These are phyloP conservation scores for Dimocarpus longan DNA, from an alignment of 345 rosid species.

Conservation along the genomic window DNA sequence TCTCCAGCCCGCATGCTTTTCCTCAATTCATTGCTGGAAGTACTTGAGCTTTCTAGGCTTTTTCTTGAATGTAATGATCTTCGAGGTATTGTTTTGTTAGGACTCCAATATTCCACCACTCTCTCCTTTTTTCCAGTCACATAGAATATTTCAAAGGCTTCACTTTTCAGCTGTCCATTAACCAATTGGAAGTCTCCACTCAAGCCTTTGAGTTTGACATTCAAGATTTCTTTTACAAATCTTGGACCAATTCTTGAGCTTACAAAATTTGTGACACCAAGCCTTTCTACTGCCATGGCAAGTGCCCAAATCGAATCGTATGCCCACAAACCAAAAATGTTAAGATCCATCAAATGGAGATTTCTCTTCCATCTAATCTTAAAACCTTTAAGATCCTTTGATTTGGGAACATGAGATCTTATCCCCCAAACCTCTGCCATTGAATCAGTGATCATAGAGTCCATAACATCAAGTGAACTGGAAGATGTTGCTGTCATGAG, in stretches of 20 bases:
- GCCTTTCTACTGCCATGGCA: conserved; percentile 16
- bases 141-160: conserved; percentile 49
- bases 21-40: too few species aligned
- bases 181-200: conserved; percentile 41
- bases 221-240: conserved; percentile 23
- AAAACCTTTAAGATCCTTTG: neutral
- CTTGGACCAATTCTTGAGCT: conserved; percentile 28
- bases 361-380: conserved; percentile 11
- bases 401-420: conserved; percentile 1
- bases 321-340: conserved; percentile 25
- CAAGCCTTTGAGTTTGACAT: conserved; percentile 37
- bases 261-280: neutral
- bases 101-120: conserved; percentile 48
- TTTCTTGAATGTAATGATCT: neutral
- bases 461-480: too few species aligned
- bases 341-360: neutral
- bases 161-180: conserved; percentile 36
- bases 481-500: too few species aligned
- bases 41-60: conserved; percentile 33
- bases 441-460: too few species aligned
- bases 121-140: conserved; percentile 29
- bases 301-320: conserved; percentile 28
- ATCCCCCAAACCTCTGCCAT: too few species aligned
- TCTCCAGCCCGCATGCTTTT: too few species aligned
- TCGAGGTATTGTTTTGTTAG: conserved; percentile 8